A percentile compares a stretch with the other conserved stretches of the same genome.
Conservation (phyloP, 805 yeast species). For the Saccharomyces paradoxus region DNA sequence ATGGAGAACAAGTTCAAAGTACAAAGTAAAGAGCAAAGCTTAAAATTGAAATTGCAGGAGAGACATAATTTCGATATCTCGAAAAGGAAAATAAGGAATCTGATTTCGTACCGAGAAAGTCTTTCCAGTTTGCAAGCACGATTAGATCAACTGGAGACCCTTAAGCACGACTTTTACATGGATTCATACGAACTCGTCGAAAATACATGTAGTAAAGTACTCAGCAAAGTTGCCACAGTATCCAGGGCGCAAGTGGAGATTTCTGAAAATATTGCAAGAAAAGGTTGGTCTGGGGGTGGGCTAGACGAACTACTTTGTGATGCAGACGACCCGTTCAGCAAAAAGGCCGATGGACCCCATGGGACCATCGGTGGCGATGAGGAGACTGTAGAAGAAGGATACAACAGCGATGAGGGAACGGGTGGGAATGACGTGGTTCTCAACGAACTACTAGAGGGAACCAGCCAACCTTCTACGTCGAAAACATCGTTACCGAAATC, state of each 20-base stretch:
- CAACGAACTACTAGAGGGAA: constrained; percentile 1
- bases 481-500: neutral
- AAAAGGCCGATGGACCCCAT: constrained; percentile 8
- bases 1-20: constrained; percentile 49
- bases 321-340: constrained; percentile 59
- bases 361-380: constrained; percentile 6
- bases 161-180: constrained; percentile 68
- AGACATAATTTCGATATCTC: constrained; percentile 50
- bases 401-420: constrained; percentile 8
- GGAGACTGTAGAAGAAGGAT: constrained; percentile 2
- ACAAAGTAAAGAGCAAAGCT: constrained; percentile 45
- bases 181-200: constrained; percentile 55
- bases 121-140: constrained; percentile 61
- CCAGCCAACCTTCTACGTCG: neutral
- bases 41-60: constrained; percentile 51
- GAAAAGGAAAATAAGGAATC: constrained; percentile 52
- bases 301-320: constrained; percentile 56
- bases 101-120: constrained; percentile 59
- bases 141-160: constrained; percentile 67
- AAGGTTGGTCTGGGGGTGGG: constrained; percentile 86
- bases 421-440: constrained; percentile 9
- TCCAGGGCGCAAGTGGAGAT: constrained; percentile 77
- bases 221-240: constrained; percentile 50
- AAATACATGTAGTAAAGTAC: constrained; percentile 47
- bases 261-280: constrained; percentile 69